Conservation (phyloP, 1,139 yeast genomes). For the Blastobotrys serpentis region DNA sequence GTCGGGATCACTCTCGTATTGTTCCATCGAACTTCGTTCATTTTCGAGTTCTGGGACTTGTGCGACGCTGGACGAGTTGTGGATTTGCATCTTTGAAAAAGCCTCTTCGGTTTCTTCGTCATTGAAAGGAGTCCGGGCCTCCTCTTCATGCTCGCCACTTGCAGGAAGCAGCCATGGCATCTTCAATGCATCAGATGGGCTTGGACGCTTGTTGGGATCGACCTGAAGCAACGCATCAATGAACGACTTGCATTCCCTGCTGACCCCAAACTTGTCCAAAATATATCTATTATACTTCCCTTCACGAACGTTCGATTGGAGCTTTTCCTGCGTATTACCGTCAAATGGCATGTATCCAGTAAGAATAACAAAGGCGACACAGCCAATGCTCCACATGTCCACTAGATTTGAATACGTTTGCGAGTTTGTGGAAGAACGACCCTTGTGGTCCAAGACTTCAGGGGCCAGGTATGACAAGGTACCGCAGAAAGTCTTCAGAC, state of each 20-base stretch:
- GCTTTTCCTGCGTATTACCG: slow-evolving; percentile 83
- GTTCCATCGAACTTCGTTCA: slow-evolving; percentile 2
- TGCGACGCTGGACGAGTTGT: slow-evolving; percentile 6
- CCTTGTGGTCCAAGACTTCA: slow-evolving; percentile 77
- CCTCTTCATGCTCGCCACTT: slow-evolving; percentile 15
- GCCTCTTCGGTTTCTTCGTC: slow-evolving; percentile 2
- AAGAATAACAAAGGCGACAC: slow-evolving; percentile 81
- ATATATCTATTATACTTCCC: slow-evolving; percentile 86
- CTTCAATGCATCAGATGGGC: slow-evolving; percentile 67
- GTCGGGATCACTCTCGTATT: background rate
- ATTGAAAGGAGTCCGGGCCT: background rate
- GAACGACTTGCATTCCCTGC: slow-evolving; percentile 66
- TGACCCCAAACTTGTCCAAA: slow-evolving; percentile 61
- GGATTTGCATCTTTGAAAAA: slow-evolving; percentile 1
- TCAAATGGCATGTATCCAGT: slow-evolving; percentile 94
- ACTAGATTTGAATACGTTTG: slow-evolving; percentile 75
- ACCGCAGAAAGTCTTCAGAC: slow-evolving; percentile 87
- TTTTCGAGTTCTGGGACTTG: slow-evolving; percentile 1
- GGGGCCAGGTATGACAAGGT: slow-evolving; percentile 93
- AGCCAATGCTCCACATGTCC: slow-evolving; percentile 96
- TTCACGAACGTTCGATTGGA: slow-evolving; percentile 68
- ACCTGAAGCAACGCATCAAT: slow-evolving; percentile 67
- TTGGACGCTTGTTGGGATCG: slow-evolving; percentile 66
- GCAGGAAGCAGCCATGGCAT: slow-evolving; percentile 62
- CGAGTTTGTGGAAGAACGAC: slow-evolving; percentile 34